Percentiles rank a stretch among this genome's conserved stretches.
These are phyloP conservation scores for Prinsepia uniflora DNA, from an alignment of 306 rosid species.

Conservation along the genomic window DNA sequence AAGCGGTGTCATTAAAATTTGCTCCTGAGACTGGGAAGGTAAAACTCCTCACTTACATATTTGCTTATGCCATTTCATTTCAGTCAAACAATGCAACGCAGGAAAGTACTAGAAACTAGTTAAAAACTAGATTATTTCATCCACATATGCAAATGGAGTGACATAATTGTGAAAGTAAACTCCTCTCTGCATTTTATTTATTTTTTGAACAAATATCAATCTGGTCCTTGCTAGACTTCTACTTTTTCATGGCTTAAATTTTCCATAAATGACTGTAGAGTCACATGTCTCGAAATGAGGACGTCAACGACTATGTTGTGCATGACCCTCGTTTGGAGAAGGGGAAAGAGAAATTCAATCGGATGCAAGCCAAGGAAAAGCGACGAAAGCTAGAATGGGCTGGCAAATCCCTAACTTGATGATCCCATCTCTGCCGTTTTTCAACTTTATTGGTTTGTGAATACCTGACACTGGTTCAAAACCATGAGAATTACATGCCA, in stretches of 20 bases:
- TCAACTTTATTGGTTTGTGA: slow-evolving; percentile 11
- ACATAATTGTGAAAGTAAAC: background rate
- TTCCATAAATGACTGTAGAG: slow-evolving; percentile 43
- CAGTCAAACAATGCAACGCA: background rate
- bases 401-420: slow-evolving; percentile 53
- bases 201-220: background rate
- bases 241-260: background rate
- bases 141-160: background rate
- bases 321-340: slow-evolving; percentile 94
- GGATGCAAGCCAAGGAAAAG: slow-evolving; percentile 88
- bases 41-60: slow-evolving; percentile 14
- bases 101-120: background rate
- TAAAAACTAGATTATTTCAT: background rate
- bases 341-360: slow-evolving; percentile 87
- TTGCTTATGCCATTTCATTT: slow-evolving; percentile 1
- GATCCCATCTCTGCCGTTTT: slow-evolving; percentile 10
- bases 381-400: slow-evolving; percentile 56
- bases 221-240: slow-evolving; percentile 7
- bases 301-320: slow-evolving; percentile 78
- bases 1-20: slow-evolving; percentile 50
- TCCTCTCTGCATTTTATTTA: background rate
- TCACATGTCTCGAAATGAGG: slow-evolving; percentile 80
- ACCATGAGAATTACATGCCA: background rate
- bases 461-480: background rate
- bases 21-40: slow-evolving; percentile 64